Conservation (phyloP, 371 early-diverging fungal genomes). For the Mortierella sp. region DNA sequence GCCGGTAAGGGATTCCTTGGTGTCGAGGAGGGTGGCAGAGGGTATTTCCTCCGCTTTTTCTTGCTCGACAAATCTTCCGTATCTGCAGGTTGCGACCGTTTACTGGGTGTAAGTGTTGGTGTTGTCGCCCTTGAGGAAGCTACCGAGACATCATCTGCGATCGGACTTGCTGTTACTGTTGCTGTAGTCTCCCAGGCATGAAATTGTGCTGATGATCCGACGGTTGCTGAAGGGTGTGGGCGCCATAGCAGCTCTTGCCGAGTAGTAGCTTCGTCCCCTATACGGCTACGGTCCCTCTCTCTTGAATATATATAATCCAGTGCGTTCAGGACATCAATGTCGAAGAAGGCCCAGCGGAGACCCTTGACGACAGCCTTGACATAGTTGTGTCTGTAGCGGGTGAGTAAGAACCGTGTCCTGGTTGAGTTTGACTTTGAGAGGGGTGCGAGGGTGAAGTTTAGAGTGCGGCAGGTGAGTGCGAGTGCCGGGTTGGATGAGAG, state of each 20-base stretch:
- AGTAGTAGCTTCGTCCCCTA: neutral
- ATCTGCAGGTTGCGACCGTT: neutral
- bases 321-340: conserved; percentile 30
- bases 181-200: neutral
- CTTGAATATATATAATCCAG: conserved; percentile 35
- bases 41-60: conserved; percentile 46
- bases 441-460: conserved; percentile 33
- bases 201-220: neutral
- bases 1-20: neutral
- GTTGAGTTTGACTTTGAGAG: conserved; percentile 35
- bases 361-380: conserved; percentile 51
- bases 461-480: conserved; percentile 26
- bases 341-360: conserved; percentile 55
- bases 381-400: conserved; percentile 47
- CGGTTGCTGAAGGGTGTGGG: neutral
- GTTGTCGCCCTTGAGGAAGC: neutral
- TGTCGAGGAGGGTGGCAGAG: conserved; percentile 5
- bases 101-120: neutral
- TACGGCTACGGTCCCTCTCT: neutral
- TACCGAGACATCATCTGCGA: neutral
- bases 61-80: neutral
- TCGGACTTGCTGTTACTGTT: neutral
- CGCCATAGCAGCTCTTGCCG: neutral
- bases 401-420: conserved; percentile 35
- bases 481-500: conserved; percentile 51